Evolutionary conservation across 306 rosid species (phyloP).

Genomic region (Arachis hypogaea): DNA sequence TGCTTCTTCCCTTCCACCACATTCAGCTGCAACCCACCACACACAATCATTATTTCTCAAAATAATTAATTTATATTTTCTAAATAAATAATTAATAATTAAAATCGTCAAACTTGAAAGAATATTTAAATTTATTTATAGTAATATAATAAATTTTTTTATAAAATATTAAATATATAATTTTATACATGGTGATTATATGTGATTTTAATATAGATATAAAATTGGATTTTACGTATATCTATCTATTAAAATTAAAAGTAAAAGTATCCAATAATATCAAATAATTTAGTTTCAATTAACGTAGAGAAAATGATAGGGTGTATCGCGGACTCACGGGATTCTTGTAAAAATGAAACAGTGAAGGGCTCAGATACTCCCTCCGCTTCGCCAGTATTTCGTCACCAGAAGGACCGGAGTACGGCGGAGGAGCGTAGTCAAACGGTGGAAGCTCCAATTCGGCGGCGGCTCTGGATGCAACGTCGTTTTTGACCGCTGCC

Average conservation of each 20-base stretch:
- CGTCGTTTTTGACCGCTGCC: slow-evolving; percentile 33
- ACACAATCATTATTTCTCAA: not conserved
- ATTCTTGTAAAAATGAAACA: slow-evolving; percentile 55
- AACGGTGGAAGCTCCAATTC: slow-evolving; percentile 60
- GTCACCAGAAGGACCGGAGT: slow-evolving; percentile 62
- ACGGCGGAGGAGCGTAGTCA: slow-evolving; percentile 76
- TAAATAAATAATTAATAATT: too few relatives aligned
- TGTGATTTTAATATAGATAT: too few relatives aligned
- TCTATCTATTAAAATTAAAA: too few relatives aligned
- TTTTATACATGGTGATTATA: too few relatives aligned
- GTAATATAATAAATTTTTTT: too few relatives aligned
- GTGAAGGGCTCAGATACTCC: slow-evolving; percentile 70
- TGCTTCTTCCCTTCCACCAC: slow-evolving; percentile 78
- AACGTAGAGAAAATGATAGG: not conserved
- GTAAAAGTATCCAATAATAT: too few relatives aligned
- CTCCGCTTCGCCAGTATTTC: slow-evolving; percentile 80
- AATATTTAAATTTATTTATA: too few relatives aligned
- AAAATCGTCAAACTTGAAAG: too few relatives aligned
- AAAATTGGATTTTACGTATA: too few relatives aligned
- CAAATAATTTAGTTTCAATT: too few relatives aligned
- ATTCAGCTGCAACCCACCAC: slow-evolving; percentile 53
- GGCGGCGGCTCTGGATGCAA: slow-evolving; percentile 20
- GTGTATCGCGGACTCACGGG: slow-evolving; percentile 58
- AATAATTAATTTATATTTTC: too few relatives aligned
- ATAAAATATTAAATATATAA: too few relatives aligned